These are phyloP conservation scores for Tolypocladium capitatum DNA, from an alignment of 2,329 filamentous ascomycete genomes.

Conservation along the genomic window DNA sequence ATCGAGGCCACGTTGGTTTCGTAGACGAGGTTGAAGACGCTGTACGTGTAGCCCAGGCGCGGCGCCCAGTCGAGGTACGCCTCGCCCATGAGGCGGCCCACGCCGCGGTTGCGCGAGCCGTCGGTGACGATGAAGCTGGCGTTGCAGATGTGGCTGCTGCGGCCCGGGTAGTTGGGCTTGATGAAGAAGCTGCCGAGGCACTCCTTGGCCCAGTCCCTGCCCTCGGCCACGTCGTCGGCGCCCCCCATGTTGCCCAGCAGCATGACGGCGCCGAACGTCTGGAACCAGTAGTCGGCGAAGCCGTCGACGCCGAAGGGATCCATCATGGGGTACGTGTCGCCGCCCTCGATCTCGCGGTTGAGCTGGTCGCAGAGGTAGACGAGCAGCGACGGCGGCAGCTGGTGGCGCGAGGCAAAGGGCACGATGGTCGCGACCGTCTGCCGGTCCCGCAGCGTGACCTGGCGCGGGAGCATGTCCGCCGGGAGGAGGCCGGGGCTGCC, in stretches of 20 bases:
- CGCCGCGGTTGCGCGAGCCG: conserved; percentile 58
- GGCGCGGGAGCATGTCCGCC: conserved; percentile 53
- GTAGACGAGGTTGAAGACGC: conserved; percentile 88
- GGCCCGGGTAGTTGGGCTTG: conserved; percentile 84
- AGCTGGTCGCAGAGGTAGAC: conserved; percentile 71
- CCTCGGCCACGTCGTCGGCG: conserved; percentile 42
- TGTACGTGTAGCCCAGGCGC: conserved; percentile 76
- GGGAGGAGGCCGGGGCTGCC: conserved; percentile 53
- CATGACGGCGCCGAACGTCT: conserved; percentile 82
- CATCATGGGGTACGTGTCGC: conserved; percentile 84
- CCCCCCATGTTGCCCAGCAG: conserved; percentile 61
- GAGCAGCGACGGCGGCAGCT: conserved; percentile 64
- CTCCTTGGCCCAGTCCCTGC: conserved; percentile 63
- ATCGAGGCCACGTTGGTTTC: conserved; percentile 86
- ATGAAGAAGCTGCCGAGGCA: conserved; percentile 89
- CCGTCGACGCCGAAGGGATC: conserved; percentile 59
- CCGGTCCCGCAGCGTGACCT: conserved; percentile 72
- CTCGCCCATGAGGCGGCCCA: conserved; percentile 64
- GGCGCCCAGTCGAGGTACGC: conserved; percentile 67
- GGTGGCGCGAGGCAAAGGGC: conserved; percentile 62
- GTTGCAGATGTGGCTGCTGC: conserved; percentile 85
- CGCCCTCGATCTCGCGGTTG: conserved; percentile 82
- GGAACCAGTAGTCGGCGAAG: conserved; percentile 81
- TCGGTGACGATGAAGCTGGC: conserved; percentile 67
- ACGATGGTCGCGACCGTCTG: conserved; percentile 74